phyloP scores from a whole-genome alignment of 208 protist genomes.

The Leishmania turanica region DNA sequence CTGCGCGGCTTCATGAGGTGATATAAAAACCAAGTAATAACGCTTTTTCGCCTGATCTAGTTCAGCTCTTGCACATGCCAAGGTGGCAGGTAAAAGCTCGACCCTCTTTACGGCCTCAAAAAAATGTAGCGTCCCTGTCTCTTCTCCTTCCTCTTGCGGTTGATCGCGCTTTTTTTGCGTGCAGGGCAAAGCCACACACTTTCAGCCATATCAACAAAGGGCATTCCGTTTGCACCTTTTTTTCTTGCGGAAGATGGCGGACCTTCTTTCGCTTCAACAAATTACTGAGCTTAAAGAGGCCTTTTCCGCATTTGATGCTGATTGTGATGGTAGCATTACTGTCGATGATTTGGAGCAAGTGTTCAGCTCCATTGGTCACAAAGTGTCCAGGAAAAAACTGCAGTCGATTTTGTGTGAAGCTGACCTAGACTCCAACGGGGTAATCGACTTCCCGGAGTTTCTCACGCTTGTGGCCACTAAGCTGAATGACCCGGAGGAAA shows the following conservation, averaged over 20 bases:
- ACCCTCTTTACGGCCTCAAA: neutral
- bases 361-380: slow-evolving; percentile 99
- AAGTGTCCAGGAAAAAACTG: slow-evolving; percentile 92
- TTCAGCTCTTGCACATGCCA: no score
- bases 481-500: slow-evolving; percentile 90
- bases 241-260: slow-evolving; percentile 60
- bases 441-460: slow-evolving; percentile 98
- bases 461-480: slow-evolving; percentile 90
- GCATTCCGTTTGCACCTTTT: neutral
- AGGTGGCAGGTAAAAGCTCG: neutral
- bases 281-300: slow-evolving; percentile 99
- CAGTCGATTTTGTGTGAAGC: slow-evolving; percentile 97
- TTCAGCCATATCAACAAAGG: neutral
- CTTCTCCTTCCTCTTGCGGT: neutral
- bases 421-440: slow-evolving; percentile 97
- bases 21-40: neutral
- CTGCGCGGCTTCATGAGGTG: neutral
- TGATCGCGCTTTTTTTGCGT: neutral
- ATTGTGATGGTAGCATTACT: slow-evolving; percentile 98
- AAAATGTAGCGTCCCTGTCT: neutral
- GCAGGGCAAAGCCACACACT: neutral
- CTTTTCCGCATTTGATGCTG: slow-evolving; percentile 99
- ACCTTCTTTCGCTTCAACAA: slow-evolving; percentile 97
- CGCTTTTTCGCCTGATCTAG: neutral
- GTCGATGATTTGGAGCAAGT: slow-evolving; percentile 99